Evolutionary conservation across 2,329 filamentous ascomycete genomes (phyloP).

Genomic region (Scytalidium lignicola): DNA sequence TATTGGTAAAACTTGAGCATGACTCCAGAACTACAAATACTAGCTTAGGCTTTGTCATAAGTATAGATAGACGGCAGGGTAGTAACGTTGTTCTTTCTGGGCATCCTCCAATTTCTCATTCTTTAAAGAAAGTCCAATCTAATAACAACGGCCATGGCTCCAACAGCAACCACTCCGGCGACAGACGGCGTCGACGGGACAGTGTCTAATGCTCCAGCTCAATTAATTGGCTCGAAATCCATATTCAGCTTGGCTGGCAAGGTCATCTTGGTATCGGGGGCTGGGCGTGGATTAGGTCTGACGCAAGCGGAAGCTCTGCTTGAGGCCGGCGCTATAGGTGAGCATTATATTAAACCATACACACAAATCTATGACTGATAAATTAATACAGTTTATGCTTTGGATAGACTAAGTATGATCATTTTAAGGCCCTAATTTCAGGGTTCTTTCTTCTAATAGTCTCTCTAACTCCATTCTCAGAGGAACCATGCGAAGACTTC

Average conservation of each 20-base stretch:
- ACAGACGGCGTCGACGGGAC: too few relatives aligned
- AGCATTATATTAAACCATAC: slow-evolving; percentile 6
- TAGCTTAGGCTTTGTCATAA: too few relatives aligned
- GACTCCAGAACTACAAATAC: too few relatives aligned
- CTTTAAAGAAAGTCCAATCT: too few relatives aligned
- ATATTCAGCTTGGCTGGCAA: slow-evolving; percentile 67
- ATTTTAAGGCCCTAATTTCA: slow-evolving; percentile 18
- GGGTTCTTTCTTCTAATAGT: not conserved
- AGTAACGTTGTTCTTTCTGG: too few relatives aligned
- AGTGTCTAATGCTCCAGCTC: too few relatives aligned
- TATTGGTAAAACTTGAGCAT: too few relatives aligned
- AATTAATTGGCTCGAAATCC: slow-evolving; percentile 25
- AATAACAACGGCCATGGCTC: too few relatives aligned
- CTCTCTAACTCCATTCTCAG: not conserved
- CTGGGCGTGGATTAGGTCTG: slow-evolving; percentile 67
- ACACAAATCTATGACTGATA: slow-evolving; percentile 4
- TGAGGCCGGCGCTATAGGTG: slow-evolving; percentile 67
- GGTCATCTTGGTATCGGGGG: slow-evolving; percentile 68
- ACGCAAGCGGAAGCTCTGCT: slow-evolving; percentile 68
- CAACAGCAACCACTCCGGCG: too few relatives aligned
- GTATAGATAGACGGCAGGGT: too few relatives aligned
- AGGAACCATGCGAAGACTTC: slow-evolving; percentile 52
- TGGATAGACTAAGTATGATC: slow-evolving; percentile 33
- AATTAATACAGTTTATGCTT: slow-evolving; percentile 29
- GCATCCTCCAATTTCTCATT: too few relatives aligned